Base-by-base conservation (phyloP, 805 yeast genomes). In the Saccharomyces mikatae region DNA sequence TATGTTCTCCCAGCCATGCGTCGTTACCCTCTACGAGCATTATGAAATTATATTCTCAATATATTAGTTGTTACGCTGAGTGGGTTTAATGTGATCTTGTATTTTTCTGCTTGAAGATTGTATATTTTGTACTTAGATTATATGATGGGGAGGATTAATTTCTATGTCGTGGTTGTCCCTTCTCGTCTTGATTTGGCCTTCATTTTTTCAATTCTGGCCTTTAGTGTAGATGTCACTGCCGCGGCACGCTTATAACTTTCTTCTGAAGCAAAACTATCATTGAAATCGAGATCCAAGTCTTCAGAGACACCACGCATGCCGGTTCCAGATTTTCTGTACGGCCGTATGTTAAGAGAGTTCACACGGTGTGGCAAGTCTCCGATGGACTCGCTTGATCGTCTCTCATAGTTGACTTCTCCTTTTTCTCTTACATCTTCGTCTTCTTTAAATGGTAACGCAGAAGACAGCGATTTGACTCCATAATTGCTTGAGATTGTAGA, bases 121-220 rank as follows among this genome's bases (percentile, higher is more conserved):
- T 21, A 36, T 36, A 8, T 36, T 17, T 9, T 8, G 22, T 14
- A 17, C 17, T n/a, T 13, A 41, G 27, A 24, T n/a, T 44, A 28
- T 31, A 24, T 29, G 49, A 6, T 14, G 29, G 22, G 24, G 28
- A 9, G n/a, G 9, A 11, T 13, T 24, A 8, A 22, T 1, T 17
- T 4, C 13, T 17, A 36, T 11, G 44, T 36, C 46, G 31, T 32
- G 47, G 17, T 24, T 13, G 47, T 21, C 49, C 30, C 50, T 17
- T 44, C 30, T 50, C 22, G 51, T 51, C 46, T 52, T 59, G 31
- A 63, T 66, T 54, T 76, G 11, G 88, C 88, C 65, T 87, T 87
- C 96, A 90, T 89, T 69, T 86, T 84, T 69, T 88, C 95, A 48
- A 90, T 90, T 62, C 97, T 74, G 0, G 90, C 95, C 67, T 86